These are phyloP conservation scores for Botrytis tulipae DNA, from an alignment of 2,329 filamentous ascomycete genomes.

Conservation along the genomic window DNA sequence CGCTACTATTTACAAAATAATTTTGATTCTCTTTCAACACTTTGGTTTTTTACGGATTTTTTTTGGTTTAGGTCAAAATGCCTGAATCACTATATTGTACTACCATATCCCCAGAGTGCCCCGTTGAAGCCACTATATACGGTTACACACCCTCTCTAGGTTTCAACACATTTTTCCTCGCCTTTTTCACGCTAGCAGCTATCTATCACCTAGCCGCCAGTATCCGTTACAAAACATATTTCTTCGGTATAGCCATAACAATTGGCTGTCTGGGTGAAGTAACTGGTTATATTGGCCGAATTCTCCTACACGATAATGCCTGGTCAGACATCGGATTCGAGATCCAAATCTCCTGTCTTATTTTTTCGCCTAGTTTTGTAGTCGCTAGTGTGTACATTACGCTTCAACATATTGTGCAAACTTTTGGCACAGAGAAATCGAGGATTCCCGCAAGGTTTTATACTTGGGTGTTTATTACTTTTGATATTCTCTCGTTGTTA, in stretches of 20 bases:
- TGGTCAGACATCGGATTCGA: constrained; percentile 46
- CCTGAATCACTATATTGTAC: constrained; percentile 29
- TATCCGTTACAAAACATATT: constrained; percentile 52
- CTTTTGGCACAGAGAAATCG: constrained; percentile 25
- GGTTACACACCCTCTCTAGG: constrained; percentile 57
- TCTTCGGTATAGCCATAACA: constrained; percentile 47
- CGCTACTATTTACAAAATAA: background rate
- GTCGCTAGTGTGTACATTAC: constrained; percentile 62
- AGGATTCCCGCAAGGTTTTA: constrained; percentile 44
- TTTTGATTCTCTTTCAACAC: background rate
- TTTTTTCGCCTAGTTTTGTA: constrained; percentile 47
- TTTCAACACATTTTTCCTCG: constrained; percentile 53
- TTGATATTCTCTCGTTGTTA: constrained; percentile 56
- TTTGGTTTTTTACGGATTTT: background rate
- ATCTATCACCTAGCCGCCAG: constrained; percentile 46
- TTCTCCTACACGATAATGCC: constrained; percentile 50
- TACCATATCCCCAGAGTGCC: constrained; percentile 34
- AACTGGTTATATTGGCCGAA: constrained; percentile 55
- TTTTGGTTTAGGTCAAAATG: no score
- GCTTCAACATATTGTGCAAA: constrained; percentile 40
- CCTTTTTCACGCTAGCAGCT: constrained; percentile 47
- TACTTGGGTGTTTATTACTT: constrained; percentile 56
- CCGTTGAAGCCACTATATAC: constrained; percentile 35
- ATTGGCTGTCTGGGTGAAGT: constrained; percentile 52
- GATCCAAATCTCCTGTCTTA: constrained; percentile 47